These are phyloP conservation scores for Trichoderma lentiforme DNA, from an alignment of 2,329 filamentous ascomycete species.

Conservation along the genomic window DNA sequence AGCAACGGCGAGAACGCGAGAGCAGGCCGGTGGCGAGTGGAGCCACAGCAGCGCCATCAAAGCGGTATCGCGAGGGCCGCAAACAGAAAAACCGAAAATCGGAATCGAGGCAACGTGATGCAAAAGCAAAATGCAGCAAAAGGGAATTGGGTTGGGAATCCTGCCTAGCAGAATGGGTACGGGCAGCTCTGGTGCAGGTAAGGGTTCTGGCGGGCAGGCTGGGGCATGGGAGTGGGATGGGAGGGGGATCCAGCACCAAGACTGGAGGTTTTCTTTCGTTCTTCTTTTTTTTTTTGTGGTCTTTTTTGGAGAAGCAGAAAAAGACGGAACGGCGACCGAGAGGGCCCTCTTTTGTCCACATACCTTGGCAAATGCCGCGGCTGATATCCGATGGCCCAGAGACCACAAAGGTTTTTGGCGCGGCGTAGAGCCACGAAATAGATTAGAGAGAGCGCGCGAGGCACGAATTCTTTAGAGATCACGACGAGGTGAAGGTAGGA, in stretches of 20 bases:
- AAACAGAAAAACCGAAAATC: conserved; percentile 20
- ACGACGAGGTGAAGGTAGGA: background rate
- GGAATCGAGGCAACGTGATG: background rate
- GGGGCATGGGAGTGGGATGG: conserved; percentile 13
- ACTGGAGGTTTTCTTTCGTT: background rate
- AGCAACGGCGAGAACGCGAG: background rate
- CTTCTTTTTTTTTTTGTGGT: conserved; percentile 2
- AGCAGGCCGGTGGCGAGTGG: conserved; percentile 25
- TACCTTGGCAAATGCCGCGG: background rate
- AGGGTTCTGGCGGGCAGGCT: conserved; percentile 9
- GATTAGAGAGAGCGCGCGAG: too few relatives aligned
- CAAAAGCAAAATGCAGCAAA: background rate
- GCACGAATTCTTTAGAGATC: background rate
- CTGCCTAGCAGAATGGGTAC: conserved; percentile 13
- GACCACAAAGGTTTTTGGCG: background rate
- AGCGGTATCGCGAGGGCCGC: conserved; percentile 23
- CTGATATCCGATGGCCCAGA: background rate
- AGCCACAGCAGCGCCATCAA: conserved; percentile 14
- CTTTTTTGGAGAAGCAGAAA: conserved; percentile 7
- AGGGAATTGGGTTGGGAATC: background rate
- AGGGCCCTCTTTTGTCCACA: conserved; percentile 14
- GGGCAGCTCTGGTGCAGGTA: background rate
- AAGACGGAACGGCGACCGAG: conserved; percentile 6
- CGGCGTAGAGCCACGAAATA: too few relatives aligned
- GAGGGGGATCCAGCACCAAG: conserved; percentile 3